Percentiles rank a stretch among this genome's conserved stretches.
These are phyloP conservation scores for Didymella arachidicola DNA, from an alignment of 2,329 filamentous ascomycete species.

Conservation along the genomic window DNA sequence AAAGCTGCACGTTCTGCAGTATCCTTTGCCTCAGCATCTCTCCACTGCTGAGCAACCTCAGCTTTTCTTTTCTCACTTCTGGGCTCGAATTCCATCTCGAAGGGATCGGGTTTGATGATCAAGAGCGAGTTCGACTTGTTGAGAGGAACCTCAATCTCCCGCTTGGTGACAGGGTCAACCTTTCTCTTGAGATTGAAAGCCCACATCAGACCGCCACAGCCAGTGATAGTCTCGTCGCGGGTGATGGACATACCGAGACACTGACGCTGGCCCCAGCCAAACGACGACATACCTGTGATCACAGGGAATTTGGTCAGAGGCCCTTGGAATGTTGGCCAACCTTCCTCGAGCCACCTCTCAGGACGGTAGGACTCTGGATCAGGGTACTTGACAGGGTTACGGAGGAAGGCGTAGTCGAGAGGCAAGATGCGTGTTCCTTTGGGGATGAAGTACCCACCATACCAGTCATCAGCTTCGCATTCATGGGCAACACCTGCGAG, in stretches of 20 bases:
- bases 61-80: conserved; percentile 53
- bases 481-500: conserved; percentile 59
- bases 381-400: conserved; percentile 65
- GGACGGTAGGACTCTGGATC: conserved; percentile 70
- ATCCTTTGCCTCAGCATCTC: conserved; percentile 49
- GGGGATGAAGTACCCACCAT: conserved; percentile 58
- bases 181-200: conserved; percentile 60
- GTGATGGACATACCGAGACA: conserved; percentile 70
- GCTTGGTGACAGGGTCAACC: conserved; percentile 53
- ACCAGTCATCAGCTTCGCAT: conserved; percentile 61
- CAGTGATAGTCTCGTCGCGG: conserved; percentile 62
- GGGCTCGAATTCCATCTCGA: conserved; percentile 63
- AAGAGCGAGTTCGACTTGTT: conserved; percentile 63
- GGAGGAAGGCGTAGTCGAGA: conserved; percentile 48
- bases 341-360: conserved; percentile 68
- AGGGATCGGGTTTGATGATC: conserved; percentile 66
- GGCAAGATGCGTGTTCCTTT: conserved; percentile 55
- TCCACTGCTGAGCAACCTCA: conserved; percentile 44
- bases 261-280: conserved; percentile 69
- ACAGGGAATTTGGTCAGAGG: conserved; percentile 69
- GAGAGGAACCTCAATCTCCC: conserved; percentile 54
- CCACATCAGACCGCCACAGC: conserved; percentile 60
- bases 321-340: conserved; percentile 70
- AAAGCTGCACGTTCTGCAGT: conserved; percentile 48
- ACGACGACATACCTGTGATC: conserved; percentile 70